Evolutionary conservation across 148 eudicot species (phyloP).

Genomic region (Chenopodium album): DNA sequence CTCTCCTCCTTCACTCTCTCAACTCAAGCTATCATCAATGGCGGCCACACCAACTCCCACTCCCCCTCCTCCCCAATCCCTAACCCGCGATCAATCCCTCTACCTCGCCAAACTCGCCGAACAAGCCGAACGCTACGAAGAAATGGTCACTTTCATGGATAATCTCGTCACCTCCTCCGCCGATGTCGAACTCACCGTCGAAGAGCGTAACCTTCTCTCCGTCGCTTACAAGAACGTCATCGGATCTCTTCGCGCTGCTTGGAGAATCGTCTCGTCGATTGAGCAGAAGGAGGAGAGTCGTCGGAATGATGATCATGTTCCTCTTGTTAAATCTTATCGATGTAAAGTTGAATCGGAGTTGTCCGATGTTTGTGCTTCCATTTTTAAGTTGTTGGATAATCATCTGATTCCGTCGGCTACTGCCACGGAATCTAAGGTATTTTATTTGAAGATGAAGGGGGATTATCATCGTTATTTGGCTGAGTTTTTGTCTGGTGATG

Average conservation of each 20-base stretch:
- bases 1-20: background rate
- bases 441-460: slow-evolving; percentile 34
- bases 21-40: background rate
- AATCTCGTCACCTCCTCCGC: slow-evolving; percentile 7
- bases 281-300: slow-evolving; percentile 33
- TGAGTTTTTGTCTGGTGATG: slow-evolving; percentile 23
- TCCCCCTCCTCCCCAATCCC: background rate
- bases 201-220: slow-evolving; percentile 25
- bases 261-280: slow-evolving; percentile 26
- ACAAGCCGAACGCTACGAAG: slow-evolving; percentile 35
- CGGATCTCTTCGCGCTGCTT: slow-evolving; percentile 28
- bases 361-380: slow-evolving; percentile 16
- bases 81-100: slow-evolving; percentile 27
- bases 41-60: background rate
- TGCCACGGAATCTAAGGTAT: slow-evolving; percentile 21
- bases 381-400: slow-evolving; percentile 24
- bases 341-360: slow-evolving; percentile 23
- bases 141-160: slow-evolving; percentile 29
- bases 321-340: slow-evolving; percentile 18
- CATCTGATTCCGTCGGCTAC: slow-evolving; percentile 24
- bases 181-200: slow-evolving; percentile 18
- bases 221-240: slow-evolving; percentile 29
- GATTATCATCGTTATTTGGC: slow-evolving; percentile 39
- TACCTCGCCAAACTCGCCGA: slow-evolving; percentile 35
- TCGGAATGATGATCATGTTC: slow-evolving; percentile 12